Percentiles rank a stretch among this genome's conserved stretches.
These are phyloP conservation scores for Fusarium temperatum DNA, from an alignment of 2,329 filamentous ascomycete species.

Conservation along the genomic window DNA sequence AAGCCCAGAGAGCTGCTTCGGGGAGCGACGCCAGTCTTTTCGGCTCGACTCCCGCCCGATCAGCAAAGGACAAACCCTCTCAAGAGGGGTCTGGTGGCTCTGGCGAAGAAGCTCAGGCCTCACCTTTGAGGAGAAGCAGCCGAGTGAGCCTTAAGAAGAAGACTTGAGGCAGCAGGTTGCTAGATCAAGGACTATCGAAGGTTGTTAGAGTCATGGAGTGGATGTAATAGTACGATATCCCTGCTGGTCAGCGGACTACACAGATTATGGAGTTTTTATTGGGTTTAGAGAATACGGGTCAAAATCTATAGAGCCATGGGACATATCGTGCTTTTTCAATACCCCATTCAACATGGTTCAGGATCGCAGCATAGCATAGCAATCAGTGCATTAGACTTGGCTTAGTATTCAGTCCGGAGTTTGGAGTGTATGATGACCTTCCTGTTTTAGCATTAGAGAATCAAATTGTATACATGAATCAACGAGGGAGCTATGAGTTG, in stretches of 20 bases:
- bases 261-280: constrained; percentile 8
- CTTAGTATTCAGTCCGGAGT: neutral
- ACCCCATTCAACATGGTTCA: constrained; percentile 1
- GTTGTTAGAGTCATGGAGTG: neutral
- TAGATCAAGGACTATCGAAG: neutral
- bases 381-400: constrained; percentile 13
- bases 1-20: neutral
- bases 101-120: neutral
- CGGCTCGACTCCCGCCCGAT: neutral
- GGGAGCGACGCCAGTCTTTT: neutral
- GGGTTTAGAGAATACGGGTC: neutral
- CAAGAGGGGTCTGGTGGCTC: neutral
- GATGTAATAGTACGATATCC: neutral
- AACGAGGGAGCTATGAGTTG: neutral
- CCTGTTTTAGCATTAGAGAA: constrained; percentile 4
- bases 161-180: constrained; percentile 2
- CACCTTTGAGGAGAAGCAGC: constrained; percentile 12
- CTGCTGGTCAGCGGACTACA: constrained; percentile 15
- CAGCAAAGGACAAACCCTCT: neutral
- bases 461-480: neutral
- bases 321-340: neutral
- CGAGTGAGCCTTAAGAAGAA: constrained; percentile 3
- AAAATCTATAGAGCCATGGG: neutral
- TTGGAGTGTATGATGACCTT: neutral
- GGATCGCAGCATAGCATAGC: constrained; percentile 17